phyloP scores from a whole-genome alignment of 495 filamentous ascomycete species.

The Extremus antarcticus region DNA sequence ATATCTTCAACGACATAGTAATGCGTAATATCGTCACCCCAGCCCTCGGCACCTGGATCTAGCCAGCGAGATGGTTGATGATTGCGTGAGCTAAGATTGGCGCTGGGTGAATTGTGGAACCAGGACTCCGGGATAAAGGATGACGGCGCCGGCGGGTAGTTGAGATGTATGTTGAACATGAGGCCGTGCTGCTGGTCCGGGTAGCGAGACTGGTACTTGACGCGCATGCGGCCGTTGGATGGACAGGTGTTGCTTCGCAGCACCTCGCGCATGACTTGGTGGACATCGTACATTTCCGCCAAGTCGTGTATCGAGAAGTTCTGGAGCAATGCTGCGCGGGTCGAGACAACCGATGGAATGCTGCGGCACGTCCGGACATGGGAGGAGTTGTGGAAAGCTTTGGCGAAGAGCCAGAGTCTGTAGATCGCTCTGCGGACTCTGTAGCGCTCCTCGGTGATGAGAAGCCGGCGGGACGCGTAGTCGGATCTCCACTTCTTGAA shows the following conservation, averaged over 20 bases:
- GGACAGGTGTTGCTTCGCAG: constrained; percentile 47
- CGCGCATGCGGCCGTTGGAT: constrained; percentile 48
- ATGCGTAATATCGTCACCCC: constrained; percentile 53
- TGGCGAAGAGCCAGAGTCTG: constrained; percentile 54
- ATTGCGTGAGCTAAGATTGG: constrained; percentile 15
- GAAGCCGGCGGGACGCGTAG: constrained; percentile 50
- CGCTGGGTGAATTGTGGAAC: constrained; percentile 17
- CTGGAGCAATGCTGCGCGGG: constrained; percentile 45
- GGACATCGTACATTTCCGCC: constrained; percentile 46
- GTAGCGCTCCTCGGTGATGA: constrained; percentile 44
- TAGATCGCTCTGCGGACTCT: constrained; percentile 58
- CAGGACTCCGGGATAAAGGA: constrained; percentile 24
- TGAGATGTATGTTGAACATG: constrained; percentile 44
- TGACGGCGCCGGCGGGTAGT: constrained; percentile 32
- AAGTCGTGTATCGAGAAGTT: constrained; percentile 45
- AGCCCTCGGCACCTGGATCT: constrained; percentile 41
- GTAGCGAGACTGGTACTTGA: constrained; percentile 45
- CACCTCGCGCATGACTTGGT: constrained; percentile 39
- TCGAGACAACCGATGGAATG: constrained; percentile 33
- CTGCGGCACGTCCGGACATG: constrained; percentile 40
- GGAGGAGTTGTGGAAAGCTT: constrained; percentile 43
- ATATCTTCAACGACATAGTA: constrained; percentile 58
- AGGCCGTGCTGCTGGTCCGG: constrained; percentile 38
- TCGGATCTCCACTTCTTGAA: constrained; percentile 53
- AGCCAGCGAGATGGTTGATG: constrained; percentile 25